These are phyloP conservation scores for Fusarium secorum DNA, from an alignment of 2,329 filamentous ascomycete genomes.

Conservation along the genomic window DNA sequence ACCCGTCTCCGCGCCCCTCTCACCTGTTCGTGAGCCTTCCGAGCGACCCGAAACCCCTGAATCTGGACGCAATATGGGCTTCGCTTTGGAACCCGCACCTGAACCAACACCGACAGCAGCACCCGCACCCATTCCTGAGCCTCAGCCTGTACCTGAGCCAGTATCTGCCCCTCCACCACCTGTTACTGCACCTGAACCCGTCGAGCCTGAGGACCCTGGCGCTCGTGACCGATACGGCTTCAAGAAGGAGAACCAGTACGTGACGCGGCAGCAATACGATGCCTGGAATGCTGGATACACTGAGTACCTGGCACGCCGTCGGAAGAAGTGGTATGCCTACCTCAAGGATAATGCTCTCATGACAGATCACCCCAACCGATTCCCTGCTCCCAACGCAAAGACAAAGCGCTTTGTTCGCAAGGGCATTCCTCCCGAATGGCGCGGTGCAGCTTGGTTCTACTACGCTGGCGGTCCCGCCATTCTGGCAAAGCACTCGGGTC, in stretches of 20 bases:
- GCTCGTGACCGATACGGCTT: constrained; percentile 88
- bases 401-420: constrained; percentile 91
- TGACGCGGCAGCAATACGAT: constrained; percentile 80
- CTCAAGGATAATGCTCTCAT: constrained; percentile 79
- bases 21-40: constrained; percentile 15
- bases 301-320: constrained; percentile 75
- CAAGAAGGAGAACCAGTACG: constrained; percentile 83
- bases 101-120: constrained; percentile 32
- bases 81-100: constrained; percentile 15
- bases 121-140: constrained; percentile 40
- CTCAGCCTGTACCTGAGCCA: constrained; percentile 24
- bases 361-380: constrained; percentile 75
- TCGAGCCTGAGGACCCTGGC: constrained; percentile 57
- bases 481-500: constrained; percentile 75
- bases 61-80: constrained; percentile 10
- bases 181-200: constrained; percentile 40
- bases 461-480: constrained; percentile 89
- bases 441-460: constrained; percentile 97
- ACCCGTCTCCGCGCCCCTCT: constrained; percentile 25
- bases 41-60: constrained; percentile 30
- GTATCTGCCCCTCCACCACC: constrained; percentile 36
- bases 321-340: constrained; percentile 82
- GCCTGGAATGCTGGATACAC: constrained; percentile 80
- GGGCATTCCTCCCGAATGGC: constrained; percentile 91
- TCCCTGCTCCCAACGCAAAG: constrained; percentile 82